Percentiles rank a stretch among this genome's conserved stretches.
Conservation (phyloP, 768 basidiomycete species). For the Xerocomellus chrysenteron region DNA sequence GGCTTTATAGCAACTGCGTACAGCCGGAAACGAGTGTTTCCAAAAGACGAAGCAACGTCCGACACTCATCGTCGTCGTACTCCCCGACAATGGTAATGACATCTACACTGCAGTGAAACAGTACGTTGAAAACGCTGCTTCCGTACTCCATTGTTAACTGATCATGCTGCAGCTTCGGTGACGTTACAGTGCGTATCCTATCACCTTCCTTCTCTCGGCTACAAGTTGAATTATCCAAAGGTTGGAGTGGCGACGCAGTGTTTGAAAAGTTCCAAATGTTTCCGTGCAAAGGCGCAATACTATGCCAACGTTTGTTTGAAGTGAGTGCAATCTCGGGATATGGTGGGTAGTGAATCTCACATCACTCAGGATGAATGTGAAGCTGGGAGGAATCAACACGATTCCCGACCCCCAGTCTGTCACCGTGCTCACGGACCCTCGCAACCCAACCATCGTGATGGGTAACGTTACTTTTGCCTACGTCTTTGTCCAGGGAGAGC, state of each 20-base stretch:
- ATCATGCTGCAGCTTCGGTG: conserved; percentile 58
- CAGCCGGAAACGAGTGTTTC: conserved; percentile 48
- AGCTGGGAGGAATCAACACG: conserved; percentile 80
- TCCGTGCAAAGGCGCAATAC: conserved; percentile 69
- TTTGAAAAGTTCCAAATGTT: conserved; percentile 65
- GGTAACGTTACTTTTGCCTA: conserved; percentile 39
- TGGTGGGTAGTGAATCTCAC: neutral
- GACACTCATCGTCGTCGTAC: conserved; percentile 59
- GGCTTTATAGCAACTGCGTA: conserved; percentile 44
- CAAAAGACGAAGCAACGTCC: conserved; percentile 44
- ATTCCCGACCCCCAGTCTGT: conserved; percentile 71
- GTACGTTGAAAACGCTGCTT: conserved; percentile 41
- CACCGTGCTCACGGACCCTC: conserved; percentile 61
- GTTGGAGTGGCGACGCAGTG: conserved; percentile 81
- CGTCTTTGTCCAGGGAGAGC: neutral
- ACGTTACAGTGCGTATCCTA: conserved; percentile 46
- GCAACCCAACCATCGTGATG: conserved; percentile 77
- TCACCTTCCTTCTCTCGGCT: neutral
- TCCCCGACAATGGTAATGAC: conserved; percentile 75
- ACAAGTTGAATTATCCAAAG: conserved; percentile 31
- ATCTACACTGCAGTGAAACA: conserved; percentile 78
- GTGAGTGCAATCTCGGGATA: conserved; percentile 41
- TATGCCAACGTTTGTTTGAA: conserved; percentile 81
- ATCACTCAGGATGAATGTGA: conserved; percentile 67
- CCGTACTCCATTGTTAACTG: neutral